Conservation (phyloP, 2,329 filamentous ascomycete genomes). For the Trichoderma endophyticum region DNA sequence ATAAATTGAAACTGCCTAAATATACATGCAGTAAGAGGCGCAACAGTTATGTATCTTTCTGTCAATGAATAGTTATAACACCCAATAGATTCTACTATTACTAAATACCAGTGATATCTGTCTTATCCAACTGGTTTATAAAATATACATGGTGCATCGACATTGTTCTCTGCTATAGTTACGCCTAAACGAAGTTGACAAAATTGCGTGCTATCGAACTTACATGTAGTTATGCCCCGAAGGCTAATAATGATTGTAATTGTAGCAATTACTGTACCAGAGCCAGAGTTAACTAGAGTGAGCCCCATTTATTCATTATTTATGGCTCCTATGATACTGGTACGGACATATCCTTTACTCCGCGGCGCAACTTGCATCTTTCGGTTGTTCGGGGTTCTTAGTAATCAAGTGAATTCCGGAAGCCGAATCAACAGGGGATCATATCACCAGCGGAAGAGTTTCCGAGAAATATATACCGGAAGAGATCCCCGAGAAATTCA, state of each 20-base stretch:
- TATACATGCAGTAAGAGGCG: not conserved
- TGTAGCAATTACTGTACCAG: not conserved
- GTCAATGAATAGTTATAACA: not conserved
- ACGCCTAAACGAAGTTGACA: not conserved
- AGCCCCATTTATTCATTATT: not conserved
- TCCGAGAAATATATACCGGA: not conserved
- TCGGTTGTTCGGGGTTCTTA: not conserved
- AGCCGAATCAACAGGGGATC: not conserved
- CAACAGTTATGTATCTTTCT: not conserved
- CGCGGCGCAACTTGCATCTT: not conserved
- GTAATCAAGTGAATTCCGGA: not conserved
- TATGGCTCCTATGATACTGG: not conserved
- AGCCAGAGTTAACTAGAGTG: not conserved
- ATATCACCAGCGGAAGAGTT: not conserved
- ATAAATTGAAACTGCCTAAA: not conserved
- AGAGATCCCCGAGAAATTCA: not conserved
- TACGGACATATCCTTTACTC: not conserved
- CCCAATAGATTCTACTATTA: not conserved
- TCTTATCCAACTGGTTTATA: not conserved
- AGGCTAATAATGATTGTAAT: not conserved
- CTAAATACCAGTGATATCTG: not conserved
- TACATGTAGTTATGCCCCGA: not conserved
- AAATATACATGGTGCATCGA: not conserved
- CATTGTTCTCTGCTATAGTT: not conserved
- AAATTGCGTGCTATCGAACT: not conserved